Evolutionary conservation across 805 yeast species (phyloP), one percentile per base, ranked within the genome.

Genomic region (Metschnikowia cerradonensis): DNA sequence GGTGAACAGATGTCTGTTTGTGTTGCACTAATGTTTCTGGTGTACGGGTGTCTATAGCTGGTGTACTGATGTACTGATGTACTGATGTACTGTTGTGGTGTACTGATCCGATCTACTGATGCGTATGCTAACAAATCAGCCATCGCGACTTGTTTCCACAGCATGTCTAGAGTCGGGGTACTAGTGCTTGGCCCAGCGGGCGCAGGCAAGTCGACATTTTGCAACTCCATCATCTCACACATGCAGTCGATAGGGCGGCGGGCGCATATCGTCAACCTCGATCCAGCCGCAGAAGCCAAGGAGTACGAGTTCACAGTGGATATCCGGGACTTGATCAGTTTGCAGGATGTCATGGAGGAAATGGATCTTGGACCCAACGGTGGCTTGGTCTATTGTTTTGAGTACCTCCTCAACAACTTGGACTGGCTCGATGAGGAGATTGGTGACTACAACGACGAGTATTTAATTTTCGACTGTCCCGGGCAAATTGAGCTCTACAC

Each of bases 371-470:
- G 99, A 0, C 98, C 98, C 8, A 92, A 92, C 58, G 99, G 99
- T 45, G 97, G 95, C 0, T 71, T 94, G 45, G 75, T 94, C 32
- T 94, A 91, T 67, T 94, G 98, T 64, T 92, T 94, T 66, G 98
- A 94, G 70, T 89, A 91, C 63, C 73, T 94, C 33, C 67, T 94
- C 63, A 82, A 91, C 41, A 94, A 94, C 63, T 66, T 94, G 53
- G 99, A 94, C 71, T 94, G 99, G 99, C 71, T 94, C 32, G 99
- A 92, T 60, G 97, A 92, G 60, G 96, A 92, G 64, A 86, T 94
- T 52, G 99, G 99, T 15, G 98, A 94, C 55, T 94, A 76, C 64
- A 91, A 88, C 60, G 98, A 94, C 63, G 99, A 94, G 62, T 92
- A 89, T 62, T 74, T 92, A 58, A 90, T 92, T 30, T 90, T 92